These are phyloP conservation scores for Mycena sanguinolenta DNA, from an alignment of 768 basidiomycete species.

Conservation along the genomic window DNA sequence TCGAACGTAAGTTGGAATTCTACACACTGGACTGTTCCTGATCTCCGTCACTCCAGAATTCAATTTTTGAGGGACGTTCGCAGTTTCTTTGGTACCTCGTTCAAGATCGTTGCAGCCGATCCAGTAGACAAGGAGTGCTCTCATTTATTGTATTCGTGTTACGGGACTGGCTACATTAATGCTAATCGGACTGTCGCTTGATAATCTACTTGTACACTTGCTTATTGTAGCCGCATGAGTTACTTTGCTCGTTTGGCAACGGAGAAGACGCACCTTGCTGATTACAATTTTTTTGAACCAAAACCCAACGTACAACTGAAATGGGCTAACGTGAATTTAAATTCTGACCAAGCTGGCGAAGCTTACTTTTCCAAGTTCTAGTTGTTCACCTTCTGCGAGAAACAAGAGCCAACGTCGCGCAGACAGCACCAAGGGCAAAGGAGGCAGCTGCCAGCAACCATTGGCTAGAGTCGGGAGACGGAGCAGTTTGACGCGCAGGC, in stretches of 20 bases:
- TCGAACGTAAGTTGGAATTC: slow-evolving; percentile 73
- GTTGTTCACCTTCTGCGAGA: slow-evolving; percentile 49
- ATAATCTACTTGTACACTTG: slow-evolving; percentile 39
- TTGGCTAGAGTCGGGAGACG: slow-evolving; percentile 4
- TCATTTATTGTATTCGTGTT: slow-evolving; percentile 88
- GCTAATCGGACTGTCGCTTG: slow-evolving; percentile 83
- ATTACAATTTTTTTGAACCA: too few relatives aligned
- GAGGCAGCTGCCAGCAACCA: slow-evolving; percentile 50
- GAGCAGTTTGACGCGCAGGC: background rate
- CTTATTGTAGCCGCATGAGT: slow-evolving; percentile 6
- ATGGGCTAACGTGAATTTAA: too few relatives aligned
- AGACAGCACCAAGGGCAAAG: slow-evolving; percentile 60
- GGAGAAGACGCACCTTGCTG: background rate
- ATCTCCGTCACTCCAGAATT: slow-evolving; percentile 65
- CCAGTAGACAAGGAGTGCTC: slow-evolving; percentile 62
- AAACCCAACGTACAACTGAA: too few relatives aligned
- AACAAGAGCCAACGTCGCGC: slow-evolving; percentile 48
- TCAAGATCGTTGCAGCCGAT: slow-evolving; percentile 85
- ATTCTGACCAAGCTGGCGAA: too few relatives aligned
- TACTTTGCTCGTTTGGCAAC: background rate
- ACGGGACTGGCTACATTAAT: slow-evolving; percentile 93
- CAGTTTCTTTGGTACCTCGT: slow-evolving; percentile 89
- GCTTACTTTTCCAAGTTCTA: too few relatives aligned
- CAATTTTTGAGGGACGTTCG: slow-evolving; percentile 91
- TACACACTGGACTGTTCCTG: slow-evolving; percentile 21